Base-by-base conservation (phyloP, 192 early-diverging fungal genomes). In the Pilaira anomala region DNA sequence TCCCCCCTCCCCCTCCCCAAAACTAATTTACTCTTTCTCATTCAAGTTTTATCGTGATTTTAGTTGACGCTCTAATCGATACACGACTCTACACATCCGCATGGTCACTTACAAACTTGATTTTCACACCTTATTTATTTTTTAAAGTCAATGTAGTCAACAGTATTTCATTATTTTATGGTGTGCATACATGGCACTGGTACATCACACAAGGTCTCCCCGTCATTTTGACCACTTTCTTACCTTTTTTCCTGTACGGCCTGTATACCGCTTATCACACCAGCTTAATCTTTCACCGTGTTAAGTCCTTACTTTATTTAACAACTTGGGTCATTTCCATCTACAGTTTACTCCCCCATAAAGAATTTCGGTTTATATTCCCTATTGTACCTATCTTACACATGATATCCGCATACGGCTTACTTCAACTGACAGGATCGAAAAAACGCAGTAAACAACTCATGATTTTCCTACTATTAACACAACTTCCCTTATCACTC, bases 281-380 rank as follows among this genome's bases (percentile, higher is more conserved):
- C 21, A 8, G 63, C 0, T 14, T 46, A 3, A 9, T 52, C 48
- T 45, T 64, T 52, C 24, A 56, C 62, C 28, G 42, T 7, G 22
- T 54, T 48, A 45, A 65, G 52, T 25, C 68, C 5, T 48, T 80
- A 2, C 39, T 73, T 1, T 58, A 68, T 11, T 72, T 90, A 7
- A 67, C 79, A 11, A 28, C 73, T 7, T 81, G 78, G 64, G 81
- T 85, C 3, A 45, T 83, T 18, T 44, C 72, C 3, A 69, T 90
- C n/a, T 93, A 93, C 65, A 92, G 88, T 45, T 50, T 91, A 24
- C 72, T 94, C 1, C 65, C 83, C 9, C 97, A 98, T 62, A 98
- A 97, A 80, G 97, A 98, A 73, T 95, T 92, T 70, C 85, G 97
- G 6, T 98, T 98, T 70, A 71, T 98, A n/a, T 88, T 87, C 48